A percentile compares a stretch with the other conserved stretches of the same genome.
These are phyloP conservation scores for Cladosporium sp. DNA, from an alignment of 2,329 filamentous ascomycete genomes.

Conservation along the genomic window DNA sequence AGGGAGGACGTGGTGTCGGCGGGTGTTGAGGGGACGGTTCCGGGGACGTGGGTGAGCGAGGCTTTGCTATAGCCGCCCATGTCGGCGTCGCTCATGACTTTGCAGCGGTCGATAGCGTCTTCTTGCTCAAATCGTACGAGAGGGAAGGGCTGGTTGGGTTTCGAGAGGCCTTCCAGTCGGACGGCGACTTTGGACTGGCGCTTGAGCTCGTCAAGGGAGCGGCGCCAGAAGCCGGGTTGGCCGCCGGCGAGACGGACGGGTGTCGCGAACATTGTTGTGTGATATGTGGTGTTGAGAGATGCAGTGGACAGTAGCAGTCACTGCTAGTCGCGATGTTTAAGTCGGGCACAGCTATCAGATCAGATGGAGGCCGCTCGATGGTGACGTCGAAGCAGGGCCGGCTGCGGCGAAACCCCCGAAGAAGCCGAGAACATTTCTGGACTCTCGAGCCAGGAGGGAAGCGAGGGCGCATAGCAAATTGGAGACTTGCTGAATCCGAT, in stretches of 20 bases:
- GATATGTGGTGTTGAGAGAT: no score
- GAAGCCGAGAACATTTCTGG: background rate
- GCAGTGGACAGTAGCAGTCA: background rate
- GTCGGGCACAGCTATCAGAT: background rate
- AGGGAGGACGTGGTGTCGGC: background rate
- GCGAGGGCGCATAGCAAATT: background rate
- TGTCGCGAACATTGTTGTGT: conserved; percentile 16
- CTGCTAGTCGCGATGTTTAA: background rate
- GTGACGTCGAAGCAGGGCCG: background rate
- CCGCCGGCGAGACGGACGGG: conserved; percentile 18
- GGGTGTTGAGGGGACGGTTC: background rate
- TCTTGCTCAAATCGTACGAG: conserved; percentile 57
- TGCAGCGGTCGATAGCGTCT: conserved; percentile 44
- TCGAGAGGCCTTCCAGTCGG: conserved; percentile 62
- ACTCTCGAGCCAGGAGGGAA: background rate
- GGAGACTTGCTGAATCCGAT: background rate
- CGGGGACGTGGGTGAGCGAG: conserved; percentile 55
- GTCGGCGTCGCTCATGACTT: conserved; percentile 76
- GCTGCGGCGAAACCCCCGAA: background rate
- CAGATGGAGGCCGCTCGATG: background rate
- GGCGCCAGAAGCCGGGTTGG: conserved; percentile 48
- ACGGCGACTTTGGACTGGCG: conserved; percentile 54
- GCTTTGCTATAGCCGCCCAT: conserved; percentile 80
- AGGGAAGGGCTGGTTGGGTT: conserved; percentile 56
- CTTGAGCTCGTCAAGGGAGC: conserved; percentile 54